Evolutionary conservation across 345 rosid genomes (phyloP), one percentile per base, ranked within the genome.

Genomic region (Euclidium syriacum): DNA sequence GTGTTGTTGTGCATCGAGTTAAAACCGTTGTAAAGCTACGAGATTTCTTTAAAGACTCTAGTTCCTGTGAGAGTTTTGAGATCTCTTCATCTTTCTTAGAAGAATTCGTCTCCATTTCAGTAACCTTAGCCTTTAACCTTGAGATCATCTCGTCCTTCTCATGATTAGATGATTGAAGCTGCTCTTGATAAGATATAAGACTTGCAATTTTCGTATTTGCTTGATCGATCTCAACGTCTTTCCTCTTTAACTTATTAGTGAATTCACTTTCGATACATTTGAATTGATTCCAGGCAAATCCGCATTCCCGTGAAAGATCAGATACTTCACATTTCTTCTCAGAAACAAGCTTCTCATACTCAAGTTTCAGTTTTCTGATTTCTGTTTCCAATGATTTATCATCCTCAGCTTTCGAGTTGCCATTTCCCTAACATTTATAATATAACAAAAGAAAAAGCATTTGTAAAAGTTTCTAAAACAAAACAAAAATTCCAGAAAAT

Each of bases 241-340:
- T 85, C 39, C 68, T 73, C 66, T 78, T 78, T 44, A 95, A 68
- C 62, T 80, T 90, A 39, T 59, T 65, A 10, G 70, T 72, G 51
- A 74, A 80, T 26, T 65, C 77, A 58, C 51, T 83, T 64, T 94
- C 90, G 54, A 79, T 34, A 52, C 69, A 23, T 54, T 77, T 81
- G 62, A 77, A 82, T 71, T 90, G 97, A 70, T 83, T 70, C 95
- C 95, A 82, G 2, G 82, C 74, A 66, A 92, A 92, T 39, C 79
- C 73, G 56, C 83, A 85, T 78, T 90, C 91, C 15, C 72, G 70
- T 73, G 73, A 3, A 16, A 89, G 79, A 4, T 79, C 75, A 34
- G 91, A 73, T 5, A 80, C 68, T 55, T 85, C 86, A 22, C 76
- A 62, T 25, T 57, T 64, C 81, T 76, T 86, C 52, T 83, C 87